These are phyloP conservation scores for Antrodiella citrinella DNA, from an alignment of 768 basidiomycete species.

Conservation along the genomic window DNA sequence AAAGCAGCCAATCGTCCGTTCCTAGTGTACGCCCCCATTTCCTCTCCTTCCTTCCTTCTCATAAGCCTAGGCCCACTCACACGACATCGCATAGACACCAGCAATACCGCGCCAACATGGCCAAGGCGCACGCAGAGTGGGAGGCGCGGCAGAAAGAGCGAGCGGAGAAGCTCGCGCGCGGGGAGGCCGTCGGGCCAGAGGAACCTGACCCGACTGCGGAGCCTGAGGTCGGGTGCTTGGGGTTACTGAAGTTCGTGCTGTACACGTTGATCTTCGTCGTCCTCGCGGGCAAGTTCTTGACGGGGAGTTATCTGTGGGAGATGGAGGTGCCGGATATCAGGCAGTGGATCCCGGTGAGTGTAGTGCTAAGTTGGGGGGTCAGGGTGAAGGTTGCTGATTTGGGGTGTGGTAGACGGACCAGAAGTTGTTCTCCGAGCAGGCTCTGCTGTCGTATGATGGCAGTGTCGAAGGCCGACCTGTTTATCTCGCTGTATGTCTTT, in stretches of 20 bases:
- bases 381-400: constrained; percentile 44
- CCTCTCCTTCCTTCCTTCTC: not conserved
- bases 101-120: constrained; percentile 56
- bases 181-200: constrained; percentile 65
- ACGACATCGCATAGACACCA: constrained; percentile 41
- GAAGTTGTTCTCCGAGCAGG: constrained; percentile 65
- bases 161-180: constrained; percentile 63
- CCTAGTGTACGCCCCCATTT: constrained; percentile 51
- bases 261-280: constrained; percentile 43
- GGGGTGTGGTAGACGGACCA: constrained; percentile 48
- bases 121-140: constrained; percentile 56
- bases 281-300: constrained; percentile 75
- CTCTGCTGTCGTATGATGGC: constrained; percentile 67
- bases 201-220: constrained; percentile 68
- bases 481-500: constrained; percentile 69
- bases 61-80: not conserved
- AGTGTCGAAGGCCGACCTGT: constrained; percentile 53
- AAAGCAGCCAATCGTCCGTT: constrained; percentile 85
- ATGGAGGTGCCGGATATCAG: constrained; percentile 26
- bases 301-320: constrained; percentile 84
- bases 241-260: constrained; percentile 62
- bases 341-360: constrained; percentile 16
- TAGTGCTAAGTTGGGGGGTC: not conserved
- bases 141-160: constrained; percentile 62
- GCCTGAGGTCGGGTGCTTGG: constrained; percentile 55